Evolutionary conservation across 1,284 basidiomycete genomes (phyloP), one percentile per base, ranked within the genome.

Genomic region (Ceratobasidium sp.): DNA sequence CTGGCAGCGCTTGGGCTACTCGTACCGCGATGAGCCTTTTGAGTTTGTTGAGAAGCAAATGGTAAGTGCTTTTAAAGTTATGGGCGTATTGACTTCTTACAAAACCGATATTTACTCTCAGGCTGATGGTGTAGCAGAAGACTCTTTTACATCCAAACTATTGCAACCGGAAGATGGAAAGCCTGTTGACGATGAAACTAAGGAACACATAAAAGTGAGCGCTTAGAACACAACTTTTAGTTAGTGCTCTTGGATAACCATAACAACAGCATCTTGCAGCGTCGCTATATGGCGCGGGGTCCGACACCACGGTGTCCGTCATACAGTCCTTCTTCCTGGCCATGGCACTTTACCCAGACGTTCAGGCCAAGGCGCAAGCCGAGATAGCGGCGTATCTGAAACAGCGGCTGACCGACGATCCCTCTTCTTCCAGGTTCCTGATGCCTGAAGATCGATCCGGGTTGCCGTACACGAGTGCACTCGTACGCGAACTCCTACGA

Each of bases 31-130:
- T 64, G 77, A 81, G 42, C 84, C 84, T 2, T 82, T 81, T 71
- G 80, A 83, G 6, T 83, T 81, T n/a, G 81, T 82, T 4, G 83
- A 84, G 79, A 56, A 80, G 40, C 82, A 81, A 72, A 83, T 83
- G 79, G 83, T 83, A 49, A 58, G 61, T 53, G 3, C 13, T 10
- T 42, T 26, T 67, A n/a, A n/a, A n/a, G n/a, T n/a, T n/a, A n/a
- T n/a, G n/a, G n/a, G n/a, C n/a, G n/a, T n/a, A n/a, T n/a, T n/a
- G n/a, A n/a, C n/a, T n/a, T n/a, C n/a, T n/a, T n/a, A n/a, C n/a
- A n/a, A n/a, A n/a, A n/a, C n/a, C n/a, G n/a, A n/a, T n/a, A n/a
- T n/a, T n/a, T n/a, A n/a, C n/a, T n/a, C n/a, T 39, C n/a, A 70
- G 68, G 49, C 49, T 2, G 39, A 55, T 12, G 68, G 68, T 1